Percentiles rank a stretch among this genome's conserved stretches.
These are phyloP conservation scores for Heterotrichella gracilis DNA, from an alignment of 352 stramenopile genomes.

Conservation along the genomic window DNA sequence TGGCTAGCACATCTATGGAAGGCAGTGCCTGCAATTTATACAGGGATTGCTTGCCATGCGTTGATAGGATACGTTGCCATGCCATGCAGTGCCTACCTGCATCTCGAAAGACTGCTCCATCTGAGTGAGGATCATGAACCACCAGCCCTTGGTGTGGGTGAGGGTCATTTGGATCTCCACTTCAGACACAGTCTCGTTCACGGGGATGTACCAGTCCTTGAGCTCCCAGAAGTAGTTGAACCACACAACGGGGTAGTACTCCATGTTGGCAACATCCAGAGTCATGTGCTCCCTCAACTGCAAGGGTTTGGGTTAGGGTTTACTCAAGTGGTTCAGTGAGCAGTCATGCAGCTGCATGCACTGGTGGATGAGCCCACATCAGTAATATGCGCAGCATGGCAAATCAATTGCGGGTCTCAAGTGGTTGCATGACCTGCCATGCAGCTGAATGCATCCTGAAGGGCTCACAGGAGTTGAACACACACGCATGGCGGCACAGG, in stretches of 20 bases:
- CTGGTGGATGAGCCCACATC: conserved; percentile 38
- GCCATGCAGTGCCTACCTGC: conserved; percentile 51
- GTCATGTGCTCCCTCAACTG: conserved; percentile 31
- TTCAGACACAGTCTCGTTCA: conserved; percentile 45
- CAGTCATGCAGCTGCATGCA: conserved; percentile 36
- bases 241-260: conserved; percentile 52
- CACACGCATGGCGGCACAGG: too few relatives aligned
- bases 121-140: conserved; percentile 57
- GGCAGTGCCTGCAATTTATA: too few relatives aligned
- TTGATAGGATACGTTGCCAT: too few relatives aligned
- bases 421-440: not conserved
- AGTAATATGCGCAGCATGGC: not conserved
- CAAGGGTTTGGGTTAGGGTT: conserved; percentile 30
- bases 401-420: conserved; percentile 26
- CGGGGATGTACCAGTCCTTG: conserved; percentile 36
- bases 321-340: conserved; percentile 28
- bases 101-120: conserved; percentile 56
- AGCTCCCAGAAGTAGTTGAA: conserved; percentile 68
- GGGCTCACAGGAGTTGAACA: too few relatives aligned
- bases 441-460: too few relatives aligned
- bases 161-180: conserved; percentile 45
- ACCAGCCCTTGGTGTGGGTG: conserved; percentile 42
- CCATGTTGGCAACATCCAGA: conserved; percentile 20
- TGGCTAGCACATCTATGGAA: too few relatives aligned
- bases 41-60: too few relatives aligned